Percentiles rank a stretch among this genome's conserved stretches.
Conservation (phyloP, 2,329 filamentous ascomycete species). For the Lasiodiplodia sp. region DNA sequence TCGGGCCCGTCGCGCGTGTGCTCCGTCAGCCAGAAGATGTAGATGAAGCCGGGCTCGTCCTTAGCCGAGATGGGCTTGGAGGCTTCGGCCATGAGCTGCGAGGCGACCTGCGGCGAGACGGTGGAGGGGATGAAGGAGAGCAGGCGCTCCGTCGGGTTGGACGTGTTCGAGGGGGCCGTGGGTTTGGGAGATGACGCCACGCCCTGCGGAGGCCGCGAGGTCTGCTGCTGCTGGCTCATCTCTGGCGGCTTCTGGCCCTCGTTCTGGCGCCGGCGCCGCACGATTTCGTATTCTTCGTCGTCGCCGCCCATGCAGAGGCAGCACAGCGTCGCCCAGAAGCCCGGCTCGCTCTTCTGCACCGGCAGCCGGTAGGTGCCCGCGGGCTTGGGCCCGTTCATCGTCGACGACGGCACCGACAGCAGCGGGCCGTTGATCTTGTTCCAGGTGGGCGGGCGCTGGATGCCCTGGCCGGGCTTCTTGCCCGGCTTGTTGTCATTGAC, state of each 20-base stretch:
- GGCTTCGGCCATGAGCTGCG: slow-evolving; percentile 77
- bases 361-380: slow-evolving; percentile 17
- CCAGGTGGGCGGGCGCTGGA: slow-evolving; percentile 53
- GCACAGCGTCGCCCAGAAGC: slow-evolving; percentile 54
- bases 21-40: slow-evolving; percentile 97
- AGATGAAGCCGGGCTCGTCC: slow-evolving; percentile 89
- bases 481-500: slow-evolving; percentile 53
- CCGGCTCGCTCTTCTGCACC: slow-evolving; percentile 36
- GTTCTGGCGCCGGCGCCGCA: slow-evolving; percentile 49
- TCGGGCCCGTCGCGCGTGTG: slow-evolving; percentile 43
- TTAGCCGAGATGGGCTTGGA: slow-evolving; percentile 74
- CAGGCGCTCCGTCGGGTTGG: slow-evolving; percentile 50
- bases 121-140: slow-evolving; percentile 74
- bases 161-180: background rate
- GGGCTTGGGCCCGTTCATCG: slow-evolving; percentile 36
- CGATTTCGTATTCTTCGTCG: slow-evolving; percentile 53
- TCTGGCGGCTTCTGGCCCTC: slow-evolving; percentile 28
- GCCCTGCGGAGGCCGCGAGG: slow-evolving; percentile 35
- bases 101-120: slow-evolving; percentile 72
- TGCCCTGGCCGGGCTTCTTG: slow-evolving; percentile 34
- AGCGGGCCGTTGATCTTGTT: slow-evolving; percentile 54
- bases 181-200: slow-evolving; percentile 35
- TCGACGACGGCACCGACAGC: slow-evolving; percentile 52
- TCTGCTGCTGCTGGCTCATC: slow-evolving; percentile 31
- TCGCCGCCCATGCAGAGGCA: slow-evolving; percentile 44